Base-by-base conservation (phyloP, 148 eudicot genomes). In the Tetragonia tetragonoides region DNA sequence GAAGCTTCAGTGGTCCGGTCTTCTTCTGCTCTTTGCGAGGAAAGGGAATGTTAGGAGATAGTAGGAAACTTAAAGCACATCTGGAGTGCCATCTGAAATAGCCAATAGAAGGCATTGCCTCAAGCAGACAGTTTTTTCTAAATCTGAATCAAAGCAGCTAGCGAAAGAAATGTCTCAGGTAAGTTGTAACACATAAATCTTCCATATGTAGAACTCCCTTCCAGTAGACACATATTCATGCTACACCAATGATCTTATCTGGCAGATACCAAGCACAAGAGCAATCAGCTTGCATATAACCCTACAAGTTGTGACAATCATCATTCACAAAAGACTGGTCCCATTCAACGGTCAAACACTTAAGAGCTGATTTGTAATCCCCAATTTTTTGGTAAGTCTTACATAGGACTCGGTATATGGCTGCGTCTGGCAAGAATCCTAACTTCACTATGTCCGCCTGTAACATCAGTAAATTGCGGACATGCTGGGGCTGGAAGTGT, bases 391-490 rank as follows among this genome's bases (percentile, higher is more conserved):
- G 78, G 80, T 87, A 92, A 66, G 86, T 85, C 83, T 70, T 84
- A 74, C 37, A 78, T 77, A 88, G 76, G 46, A 79, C 76, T 57
- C 67, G 76, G 59, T 80, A 84, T 64, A 89, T 62, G 44, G 68
- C 39, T 28, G 73, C 71, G 68, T 86, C 80, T 41, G 91, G 85
- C 79, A 85, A 78, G 61, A 87, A 79, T 23, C 95, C 98, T 71
- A 79, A 79, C 84, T 94, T 94, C 66, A 89, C 57, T 90, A 94
- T 88, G 79, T 94, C 97, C 11, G 97, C 97, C 14, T 92, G 95
- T 81, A 94, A 72, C 93, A 90, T 84, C 89, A 81, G 69, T 73
- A 88, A 81, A 83, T 86, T 74, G 75, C 73, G 59, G 70, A 86
- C 63, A 79, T 84, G 86, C 65, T 81, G 85, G 12, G 83, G 85